Evolutionary conservation across 1,139 yeast species (phyloP).

Genomic region (Candida sp.): DNA sequence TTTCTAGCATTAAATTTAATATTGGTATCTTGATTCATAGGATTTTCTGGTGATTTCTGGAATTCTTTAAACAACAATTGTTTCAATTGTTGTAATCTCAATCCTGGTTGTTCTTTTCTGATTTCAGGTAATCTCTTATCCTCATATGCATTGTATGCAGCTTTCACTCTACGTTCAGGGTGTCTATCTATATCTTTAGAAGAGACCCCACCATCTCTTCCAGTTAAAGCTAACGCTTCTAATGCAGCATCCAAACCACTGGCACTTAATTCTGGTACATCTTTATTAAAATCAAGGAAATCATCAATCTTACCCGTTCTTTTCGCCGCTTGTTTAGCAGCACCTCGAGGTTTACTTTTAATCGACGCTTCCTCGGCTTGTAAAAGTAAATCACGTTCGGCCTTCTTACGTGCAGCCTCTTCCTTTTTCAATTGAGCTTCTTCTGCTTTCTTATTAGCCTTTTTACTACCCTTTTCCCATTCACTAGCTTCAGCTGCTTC

Average conservation of each 20-base stretch:
- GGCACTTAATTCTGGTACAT: slow-evolving; percentile 59
- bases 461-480: slow-evolving; percentile 76
- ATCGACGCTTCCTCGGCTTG: slow-evolving; percentile 63
- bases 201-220: slow-evolving; percentile 50
- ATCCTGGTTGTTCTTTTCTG: slow-evolving; percentile 76
- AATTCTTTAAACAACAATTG: slow-evolving; percentile 76
- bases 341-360: slow-evolving; percentile 68
- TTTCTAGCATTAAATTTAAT: slow-evolving; percentile 59
- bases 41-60: slow-evolving; percentile 77
- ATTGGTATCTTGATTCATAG: slow-evolving; percentile 76
- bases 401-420: slow-evolving; percentile 63
- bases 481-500: slow-evolving; percentile 58
- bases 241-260: slow-evolving; percentile 76
- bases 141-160: slow-evolving; percentile 72
- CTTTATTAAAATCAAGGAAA: slow-evolving; percentile 50
- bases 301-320: slow-evolving; percentile 65
- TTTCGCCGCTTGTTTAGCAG: slow-evolving; percentile 64
- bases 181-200: slow-evolving; percentile 76
- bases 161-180: slow-evolving; percentile 86
- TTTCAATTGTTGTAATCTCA: slow-evolving; percentile 76
- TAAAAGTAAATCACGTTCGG: slow-evolving; percentile 56
- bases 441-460: slow-evolving; percentile 66
- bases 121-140: slow-evolving; percentile 71
- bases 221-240: slow-evolving; percentile 69
- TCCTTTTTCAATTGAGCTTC: slow-evolving; percentile 58